Conservation (phyloP, 768 basidiomycete genomes). For the Russula abietina region DNA sequence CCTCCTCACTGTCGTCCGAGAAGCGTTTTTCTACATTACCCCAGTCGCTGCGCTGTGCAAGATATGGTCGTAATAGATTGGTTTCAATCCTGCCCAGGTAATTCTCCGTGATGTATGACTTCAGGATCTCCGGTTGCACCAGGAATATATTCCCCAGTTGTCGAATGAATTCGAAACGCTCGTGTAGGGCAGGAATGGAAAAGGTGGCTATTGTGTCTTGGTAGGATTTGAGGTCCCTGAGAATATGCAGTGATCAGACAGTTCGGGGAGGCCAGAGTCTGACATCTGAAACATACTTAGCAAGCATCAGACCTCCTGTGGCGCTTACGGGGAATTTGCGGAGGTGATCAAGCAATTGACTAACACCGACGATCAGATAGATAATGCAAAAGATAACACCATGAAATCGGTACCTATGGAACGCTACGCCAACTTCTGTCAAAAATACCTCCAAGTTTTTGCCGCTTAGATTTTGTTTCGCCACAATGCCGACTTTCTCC, state of each 20-base stretch:
- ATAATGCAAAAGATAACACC: not conserved
- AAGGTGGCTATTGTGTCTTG: constrained; percentile 88
- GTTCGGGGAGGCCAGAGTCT: too few relatives aligned
- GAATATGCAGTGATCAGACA: not conserved
- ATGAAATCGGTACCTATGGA: constrained; percentile 61
- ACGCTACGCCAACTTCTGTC: constrained; percentile 88
- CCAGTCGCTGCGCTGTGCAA: constrained; percentile 89
- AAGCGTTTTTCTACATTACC: constrained; percentile 77
- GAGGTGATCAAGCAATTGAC: constrained; percentile 87
- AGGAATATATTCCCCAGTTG: constrained; percentile 97
- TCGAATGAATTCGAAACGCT: constrained; percentile 96
- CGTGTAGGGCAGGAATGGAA: constrained; percentile 73
- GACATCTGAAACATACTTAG: constrained; percentile 59
- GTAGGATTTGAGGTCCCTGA: constrained; percentile 91
- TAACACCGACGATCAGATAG: constrained; percentile 30
- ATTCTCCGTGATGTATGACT: constrained; percentile 91
- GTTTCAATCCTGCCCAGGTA: constrained; percentile 91
- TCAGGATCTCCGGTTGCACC: constrained; percentile 90
- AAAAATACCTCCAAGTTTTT: constrained; percentile 91
- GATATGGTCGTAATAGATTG: constrained; percentile 80
- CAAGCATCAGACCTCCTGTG: constrained; percentile 95
- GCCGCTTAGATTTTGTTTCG: constrained; percentile 73
- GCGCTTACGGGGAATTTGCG: constrained; percentile 96
- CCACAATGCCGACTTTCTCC: constrained; percentile 72
- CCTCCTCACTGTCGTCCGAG: constrained; percentile 39